Evolutionary conservation across 768 basidiomycete genomes (phyloP), one percentile per base, ranked within the genome.

Genomic region (Mycena haematopus): DNA sequence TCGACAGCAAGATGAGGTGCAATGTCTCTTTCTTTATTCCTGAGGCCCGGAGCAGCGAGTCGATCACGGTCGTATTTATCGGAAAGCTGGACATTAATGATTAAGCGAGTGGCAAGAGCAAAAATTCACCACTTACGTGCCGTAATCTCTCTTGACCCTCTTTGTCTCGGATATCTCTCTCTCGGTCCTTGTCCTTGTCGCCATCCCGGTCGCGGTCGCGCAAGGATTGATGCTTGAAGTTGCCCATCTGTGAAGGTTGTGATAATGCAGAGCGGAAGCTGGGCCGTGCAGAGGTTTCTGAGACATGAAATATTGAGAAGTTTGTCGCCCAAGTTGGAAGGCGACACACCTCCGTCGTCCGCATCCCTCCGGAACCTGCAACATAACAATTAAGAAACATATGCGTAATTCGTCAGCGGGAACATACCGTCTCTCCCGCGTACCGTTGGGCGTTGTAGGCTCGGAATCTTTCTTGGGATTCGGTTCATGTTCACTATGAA

Each of bases 211-310:
- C 82, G 40, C 88, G 83, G 73, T 91, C 90, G 56, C 91, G 90
- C 68, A 89, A 76, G 13, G 92, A 92, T 68, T 95, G 93, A 70
- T 94, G 93, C 72, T 92, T 91, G 75, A 95, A 95, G 72, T 93
- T 93, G 51, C 93, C 93, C 93, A 95, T 95, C 77, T 94, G 92
- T 36, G 93, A 92, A 27, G 92, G 91, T 69, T 95, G 92, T 25
- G 90, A 84, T 52, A 90, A 78, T 15, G 85, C 80, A 14, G 91
- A 83, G 31, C 91, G 86, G 71, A 92, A 93, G 8, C 86, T 82
- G 25, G 89, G 84, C 60, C 92, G 83, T 13, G 85, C 70, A 47
- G 86, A 74, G 55, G 81, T 75, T 75, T 87, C 84, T 84, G 64
- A 9, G 50, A 36, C 21, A 50, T 25, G 38, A 15, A 46, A 54